Evolutionary conservation across 148 eudicot species (phyloP), one percentile per base, ranked within the genome.

Genomic region (Limonium bicolor): DNA sequence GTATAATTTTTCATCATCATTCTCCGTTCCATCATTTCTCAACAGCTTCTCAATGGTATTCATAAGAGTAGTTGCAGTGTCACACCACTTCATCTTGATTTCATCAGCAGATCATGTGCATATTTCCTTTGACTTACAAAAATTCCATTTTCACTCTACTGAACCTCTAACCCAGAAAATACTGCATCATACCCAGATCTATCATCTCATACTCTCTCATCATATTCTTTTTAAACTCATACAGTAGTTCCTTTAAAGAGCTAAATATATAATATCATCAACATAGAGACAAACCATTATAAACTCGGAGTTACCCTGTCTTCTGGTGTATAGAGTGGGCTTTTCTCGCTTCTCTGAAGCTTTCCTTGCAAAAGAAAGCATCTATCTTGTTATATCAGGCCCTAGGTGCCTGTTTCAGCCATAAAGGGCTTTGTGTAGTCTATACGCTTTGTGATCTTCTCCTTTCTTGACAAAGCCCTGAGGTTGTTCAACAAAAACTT

Each of bases 261-360:
- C 46, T 12, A 27, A 19, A 8, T 2, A 41, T 1, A 41, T 21
- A 1, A 41, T 1, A n/a, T 24, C 48, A 44, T 44, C 48, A 3
- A 44, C 31, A 44, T 44, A 44, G 1, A 44, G 14, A n/a, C 22
- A 10, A 10, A 25, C 48, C 0, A 53, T 5, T 0, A 53, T 0
- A n/a, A 40, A 36, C 4, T 39, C 46, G 13, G 6, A 0, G 0
- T 41, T 41, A 17, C 49, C 26, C 7, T 27, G 18, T 20, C 6
- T 7, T 7, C 18, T 54, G 3, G 43, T 27, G 15, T 54, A 54
- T 3, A 54, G n/a, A 3, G 50, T 41, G 0, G 49, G 38, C 28
- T 54, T 39, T 5, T 31, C 28, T 29, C 29, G 18, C 0, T 17
- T 17, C 11, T 36, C 11, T 17, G 15, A 36, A 17, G 41, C 41